Evolutionary conservation across 176 grass and related monocot genomes (phyloP).

Genomic region (maize (Zea mays)): DNA sequence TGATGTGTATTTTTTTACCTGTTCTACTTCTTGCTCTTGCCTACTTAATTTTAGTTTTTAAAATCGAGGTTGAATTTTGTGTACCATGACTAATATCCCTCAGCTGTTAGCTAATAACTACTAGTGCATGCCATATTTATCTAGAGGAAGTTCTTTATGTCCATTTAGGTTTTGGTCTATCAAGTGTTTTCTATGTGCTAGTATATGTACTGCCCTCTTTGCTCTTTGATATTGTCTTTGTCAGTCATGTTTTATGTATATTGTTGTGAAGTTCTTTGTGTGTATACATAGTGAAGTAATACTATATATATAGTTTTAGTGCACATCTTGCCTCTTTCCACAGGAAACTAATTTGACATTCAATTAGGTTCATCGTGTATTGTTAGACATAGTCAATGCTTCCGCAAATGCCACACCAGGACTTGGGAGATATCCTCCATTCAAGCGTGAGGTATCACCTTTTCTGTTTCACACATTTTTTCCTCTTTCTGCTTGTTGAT

Average conservation of each 20-base stretch:
- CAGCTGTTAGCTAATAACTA: neutral
- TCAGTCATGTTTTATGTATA: constrained; percentile 13
- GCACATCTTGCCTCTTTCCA: constrained; percentile 21
- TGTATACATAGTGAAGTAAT: neutral
- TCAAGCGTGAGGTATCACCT: constrained; percentile 84
- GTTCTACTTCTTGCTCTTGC: neutral
- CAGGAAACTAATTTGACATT: constrained; percentile 20
- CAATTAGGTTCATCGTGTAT: constrained; percentile 85
- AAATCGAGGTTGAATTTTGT: constrained; percentile 18
- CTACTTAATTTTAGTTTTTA: constrained; percentile 13
- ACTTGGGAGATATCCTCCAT: constrained; percentile 91
- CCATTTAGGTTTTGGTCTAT: neutral
- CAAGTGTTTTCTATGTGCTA: neutral
- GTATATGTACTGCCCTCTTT: constrained; percentile 7
- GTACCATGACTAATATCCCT: neutral
- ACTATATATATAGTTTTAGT: constrained; percentile 1
- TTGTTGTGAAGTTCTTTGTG: neutral
- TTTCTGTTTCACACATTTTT: constrained; percentile 18
- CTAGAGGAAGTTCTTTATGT: constrained; percentile 16
- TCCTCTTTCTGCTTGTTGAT: neutral
- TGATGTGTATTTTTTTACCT: neutral
- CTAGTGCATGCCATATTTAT: neutral
- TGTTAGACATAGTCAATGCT: constrained; percentile 88
- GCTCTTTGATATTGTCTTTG: constrained; percentile 14
- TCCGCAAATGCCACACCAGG: constrained; percentile 86